A percentile compares a stretch with the other conserved stretches of the same genome.
These are phyloP conservation scores for Globisporangium mamillatum DNA, from an alignment of 352 stramenopile genomes.

Conservation along the genomic window DNA sequence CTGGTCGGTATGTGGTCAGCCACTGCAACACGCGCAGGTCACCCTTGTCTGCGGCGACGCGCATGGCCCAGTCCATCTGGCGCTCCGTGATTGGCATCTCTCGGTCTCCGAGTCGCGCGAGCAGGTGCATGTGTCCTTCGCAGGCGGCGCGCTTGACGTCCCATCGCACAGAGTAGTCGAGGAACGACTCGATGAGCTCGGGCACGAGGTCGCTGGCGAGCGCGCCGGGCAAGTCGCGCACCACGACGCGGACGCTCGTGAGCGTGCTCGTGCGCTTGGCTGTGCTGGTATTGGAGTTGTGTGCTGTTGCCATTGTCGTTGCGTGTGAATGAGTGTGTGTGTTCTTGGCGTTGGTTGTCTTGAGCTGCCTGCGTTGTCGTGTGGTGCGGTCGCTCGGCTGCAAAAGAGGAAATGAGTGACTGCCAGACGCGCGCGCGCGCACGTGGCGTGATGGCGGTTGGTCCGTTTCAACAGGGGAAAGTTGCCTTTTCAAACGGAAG, in stretches of 20 bases:
- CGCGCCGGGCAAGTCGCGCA: slow-evolving; percentile 26
- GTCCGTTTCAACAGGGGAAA: background rate
- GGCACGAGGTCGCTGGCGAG: slow-evolving; percentile 35
- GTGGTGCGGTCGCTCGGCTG: background rate
- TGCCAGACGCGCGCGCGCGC: background rate
- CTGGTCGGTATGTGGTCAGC: slow-evolving; percentile 31
- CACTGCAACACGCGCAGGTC: slow-evolving; percentile 36
- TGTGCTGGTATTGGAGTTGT: background rate
- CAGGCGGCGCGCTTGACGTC: slow-evolving; percentile 9
- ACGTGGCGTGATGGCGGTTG: background rate
- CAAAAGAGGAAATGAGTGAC: background rate
- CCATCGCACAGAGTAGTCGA: slow-evolving; percentile 11
- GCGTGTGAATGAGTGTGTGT: background rate
- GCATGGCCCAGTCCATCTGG: slow-evolving; percentile 25
- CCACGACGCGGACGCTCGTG: slow-evolving; percentile 39
- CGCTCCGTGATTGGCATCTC: slow-evolving; percentile 9
- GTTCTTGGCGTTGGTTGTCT: background rate
- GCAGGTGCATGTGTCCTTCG: slow-evolving; percentile 12
- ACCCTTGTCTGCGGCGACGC: slow-evolving; percentile 40
- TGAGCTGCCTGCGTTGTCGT: background rate
- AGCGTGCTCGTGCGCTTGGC: slow-evolving; percentile 20
- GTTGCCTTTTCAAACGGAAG: slow-evolving; percentile 1
- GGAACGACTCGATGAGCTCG: slow-evolving; percentile 15
- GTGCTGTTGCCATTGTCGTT: background rate
- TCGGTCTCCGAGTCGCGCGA: slow-evolving; percentile 1